phyloP scores from a whole-genome alignment of 495 filamentous ascomycete genomes.

The Parachaetomium inaequale region DNA sequence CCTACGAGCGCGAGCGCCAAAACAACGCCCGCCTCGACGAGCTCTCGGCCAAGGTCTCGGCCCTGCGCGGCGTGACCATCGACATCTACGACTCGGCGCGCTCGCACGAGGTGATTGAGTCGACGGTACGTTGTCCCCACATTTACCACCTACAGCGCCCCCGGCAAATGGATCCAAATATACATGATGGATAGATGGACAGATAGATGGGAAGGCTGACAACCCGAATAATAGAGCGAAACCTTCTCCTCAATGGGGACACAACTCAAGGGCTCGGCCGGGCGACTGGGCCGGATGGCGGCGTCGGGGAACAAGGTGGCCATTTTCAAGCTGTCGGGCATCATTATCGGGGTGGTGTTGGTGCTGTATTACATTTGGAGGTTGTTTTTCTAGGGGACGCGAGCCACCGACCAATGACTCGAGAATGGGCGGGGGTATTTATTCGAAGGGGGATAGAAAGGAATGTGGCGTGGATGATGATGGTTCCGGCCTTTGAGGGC shows the following conservation, averaged over 20 bases:
- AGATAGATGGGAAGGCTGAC: neutral
- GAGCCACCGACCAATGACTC: neutral
- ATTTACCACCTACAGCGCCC: neutral
- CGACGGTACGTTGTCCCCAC: conserved; percentile 57
- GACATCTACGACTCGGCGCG: conserved; percentile 96
- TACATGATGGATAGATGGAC: neutral
- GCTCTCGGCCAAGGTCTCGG: conserved; percentile 82
- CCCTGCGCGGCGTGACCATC: conserved; percentile 91
- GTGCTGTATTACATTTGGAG: conserved; percentile 68
- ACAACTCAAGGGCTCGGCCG: conserved; percentile 77
- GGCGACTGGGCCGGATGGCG: conserved; percentile 88
- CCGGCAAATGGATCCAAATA: neutral
- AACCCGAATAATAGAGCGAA: conserved; percentile 38
- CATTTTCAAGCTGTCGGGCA: conserved; percentile 81
- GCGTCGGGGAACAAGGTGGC: conserved; percentile 85
- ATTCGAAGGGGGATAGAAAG: neutral
- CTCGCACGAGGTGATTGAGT: conserved; percentile 80
- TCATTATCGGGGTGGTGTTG: conserved; percentile 70
- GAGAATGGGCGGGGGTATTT: neutral
- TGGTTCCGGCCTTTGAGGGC: neutral
- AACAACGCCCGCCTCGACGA: conserved; percentile 95
- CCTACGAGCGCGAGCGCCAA: conserved; percentile 92
- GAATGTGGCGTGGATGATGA: neutral
- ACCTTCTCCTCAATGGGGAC: conserved; percentile 59
- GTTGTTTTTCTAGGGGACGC: conserved; percentile 32